Evolutionary conservation across 73 alveolate genomes (phyloP).

Genomic region (Paramecium octaurelia): DNA sequence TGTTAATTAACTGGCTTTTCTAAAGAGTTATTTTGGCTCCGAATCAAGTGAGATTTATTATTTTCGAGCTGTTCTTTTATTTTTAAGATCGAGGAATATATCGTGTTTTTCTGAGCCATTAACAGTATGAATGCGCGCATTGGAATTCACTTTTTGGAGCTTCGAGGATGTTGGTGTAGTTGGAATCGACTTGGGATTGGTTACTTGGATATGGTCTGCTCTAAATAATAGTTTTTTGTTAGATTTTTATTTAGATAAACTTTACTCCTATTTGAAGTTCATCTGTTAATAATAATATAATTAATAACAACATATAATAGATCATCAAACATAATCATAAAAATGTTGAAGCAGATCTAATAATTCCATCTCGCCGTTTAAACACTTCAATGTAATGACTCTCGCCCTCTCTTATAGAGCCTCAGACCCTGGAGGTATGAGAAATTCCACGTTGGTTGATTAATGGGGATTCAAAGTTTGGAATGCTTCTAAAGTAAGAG

Average conservation of each 20-base stretch:
- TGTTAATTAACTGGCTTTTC: not conserved
- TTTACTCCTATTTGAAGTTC: not conserved
- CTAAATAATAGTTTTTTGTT: not conserved
- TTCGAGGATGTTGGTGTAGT: not conserved
- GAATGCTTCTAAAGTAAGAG: not conserved
- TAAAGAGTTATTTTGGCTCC: not conserved
- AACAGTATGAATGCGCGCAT: not conserved
- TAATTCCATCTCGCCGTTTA: not conserved
- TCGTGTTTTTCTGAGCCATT: not conserved
- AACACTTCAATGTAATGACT: not conserved
- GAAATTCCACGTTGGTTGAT: not conserved
- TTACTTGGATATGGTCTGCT: not conserved
- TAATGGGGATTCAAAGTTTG: not conserved
- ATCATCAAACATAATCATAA: not conserved
- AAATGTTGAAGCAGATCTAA: slow-evolving; percentile 6
- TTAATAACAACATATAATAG: not conserved
- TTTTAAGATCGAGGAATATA: not conserved
- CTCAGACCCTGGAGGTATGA: not conserved
- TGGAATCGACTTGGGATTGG: not conserved
- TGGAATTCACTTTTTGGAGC: not conserved
- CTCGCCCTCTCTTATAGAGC: not conserved
- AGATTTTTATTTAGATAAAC: not conserved
- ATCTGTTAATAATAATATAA: not conserved
- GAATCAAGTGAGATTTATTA: not conserved
- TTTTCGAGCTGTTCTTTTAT: not conserved